Percentiles rank a stretch among this genome's conserved stretches.
These are phyloP conservation scores for Microbotryum scabiosae DNA, from an alignment of 1,284 basidiomycete species.

Conservation along the genomic window DNA sequence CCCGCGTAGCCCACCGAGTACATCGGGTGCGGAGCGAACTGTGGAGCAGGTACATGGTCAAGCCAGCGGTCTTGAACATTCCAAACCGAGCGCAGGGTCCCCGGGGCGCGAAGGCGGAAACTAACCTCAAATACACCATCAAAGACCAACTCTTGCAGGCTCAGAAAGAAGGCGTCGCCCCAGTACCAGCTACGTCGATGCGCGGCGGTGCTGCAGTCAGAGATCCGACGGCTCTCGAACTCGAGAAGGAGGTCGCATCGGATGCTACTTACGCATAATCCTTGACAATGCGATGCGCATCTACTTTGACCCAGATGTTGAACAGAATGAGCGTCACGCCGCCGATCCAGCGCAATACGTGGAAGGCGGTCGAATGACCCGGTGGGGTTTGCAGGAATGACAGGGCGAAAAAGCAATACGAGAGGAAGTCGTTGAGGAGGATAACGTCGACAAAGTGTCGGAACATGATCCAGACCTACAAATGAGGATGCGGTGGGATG, in stretches of 20 bases:
- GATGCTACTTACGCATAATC: conserved; percentile 46
- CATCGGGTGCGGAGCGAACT: conserved; percentile 47
- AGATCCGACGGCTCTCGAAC: background rate
- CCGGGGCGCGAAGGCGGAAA: too few species aligned
- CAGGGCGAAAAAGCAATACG: conserved; percentile 85
- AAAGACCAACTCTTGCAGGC: conserved; percentile 66
- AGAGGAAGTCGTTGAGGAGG: conserved; percentile 88
- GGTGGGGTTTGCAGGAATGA: conserved; percentile 71
- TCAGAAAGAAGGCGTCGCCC: conserved; percentile 91
- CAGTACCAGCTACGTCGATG: conserved; percentile 73
- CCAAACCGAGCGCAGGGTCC: too few species aligned
- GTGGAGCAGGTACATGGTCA: background rate
- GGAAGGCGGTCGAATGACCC: conserved; percentile 57
- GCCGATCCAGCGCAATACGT: conserved; percentile 76
- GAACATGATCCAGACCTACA: conserved; percentile 71
- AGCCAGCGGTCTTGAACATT: background rate
- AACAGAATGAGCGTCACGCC: conserved; percentile 80
- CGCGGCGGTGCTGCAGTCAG: background rate
- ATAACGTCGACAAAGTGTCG: conserved; percentile 90
- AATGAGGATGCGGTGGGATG: conserved; percentile 24
- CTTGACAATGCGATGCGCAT: conserved; percentile 93
- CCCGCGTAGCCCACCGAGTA: conserved; percentile 86
- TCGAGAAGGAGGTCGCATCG: background rate
- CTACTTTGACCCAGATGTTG: conserved; percentile 93
- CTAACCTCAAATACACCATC: conserved; percentile 95